Percentiles rank a stretch among this genome's conserved stretches.
Conservation (phyloP, 768 basidiomycete genomes). For the Artomyces pyxidatus region DNA sequence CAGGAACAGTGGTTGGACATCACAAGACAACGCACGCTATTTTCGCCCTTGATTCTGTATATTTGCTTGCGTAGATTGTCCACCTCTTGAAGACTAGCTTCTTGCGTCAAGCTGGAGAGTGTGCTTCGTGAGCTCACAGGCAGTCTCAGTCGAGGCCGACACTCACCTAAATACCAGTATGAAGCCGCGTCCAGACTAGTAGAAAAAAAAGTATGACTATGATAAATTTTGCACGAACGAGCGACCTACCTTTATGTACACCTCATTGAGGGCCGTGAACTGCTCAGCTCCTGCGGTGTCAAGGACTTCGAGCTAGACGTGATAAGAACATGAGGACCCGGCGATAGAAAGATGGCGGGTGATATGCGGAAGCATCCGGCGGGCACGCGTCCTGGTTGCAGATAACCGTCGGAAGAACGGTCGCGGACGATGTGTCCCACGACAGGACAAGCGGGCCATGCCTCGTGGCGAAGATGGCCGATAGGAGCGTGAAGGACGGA, state of each 20-base stretch:
- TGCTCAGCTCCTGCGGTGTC: constrained; percentile 87
- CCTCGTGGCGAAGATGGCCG: no score
- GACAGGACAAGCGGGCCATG: no score
- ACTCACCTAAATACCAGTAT: constrained; percentile 73
- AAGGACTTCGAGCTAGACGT: constrained; percentile 60
- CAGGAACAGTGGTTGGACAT: no score
- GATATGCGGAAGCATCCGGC: no score
- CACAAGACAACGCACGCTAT: constrained; percentile 45
- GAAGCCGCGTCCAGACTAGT: constrained; percentile 64
- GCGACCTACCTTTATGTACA: constrained; percentile 63
- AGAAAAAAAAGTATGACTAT: constrained; percentile 2
- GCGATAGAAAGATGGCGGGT: neutral
- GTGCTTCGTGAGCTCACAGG: neutral
- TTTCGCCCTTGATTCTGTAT: constrained; percentile 66
- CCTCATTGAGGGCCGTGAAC: constrained; percentile 72
- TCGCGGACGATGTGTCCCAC: no score
- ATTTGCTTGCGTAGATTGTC: constrained; percentile 78
- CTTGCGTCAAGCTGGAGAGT: constrained; percentile 60
- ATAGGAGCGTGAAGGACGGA: constrained; percentile 14
- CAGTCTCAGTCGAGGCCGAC: neutral
- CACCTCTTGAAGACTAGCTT: constrained; percentile 73
- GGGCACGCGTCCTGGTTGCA: no score
- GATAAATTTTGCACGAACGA: neutral
- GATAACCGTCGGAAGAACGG: no score
- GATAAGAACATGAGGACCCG: neutral